Evolutionary conservation across 1,284 basidiomycete species (phyloP), one percentile per base, ranked within the genome.

Genomic region (Inonotus hispidus): DNA sequence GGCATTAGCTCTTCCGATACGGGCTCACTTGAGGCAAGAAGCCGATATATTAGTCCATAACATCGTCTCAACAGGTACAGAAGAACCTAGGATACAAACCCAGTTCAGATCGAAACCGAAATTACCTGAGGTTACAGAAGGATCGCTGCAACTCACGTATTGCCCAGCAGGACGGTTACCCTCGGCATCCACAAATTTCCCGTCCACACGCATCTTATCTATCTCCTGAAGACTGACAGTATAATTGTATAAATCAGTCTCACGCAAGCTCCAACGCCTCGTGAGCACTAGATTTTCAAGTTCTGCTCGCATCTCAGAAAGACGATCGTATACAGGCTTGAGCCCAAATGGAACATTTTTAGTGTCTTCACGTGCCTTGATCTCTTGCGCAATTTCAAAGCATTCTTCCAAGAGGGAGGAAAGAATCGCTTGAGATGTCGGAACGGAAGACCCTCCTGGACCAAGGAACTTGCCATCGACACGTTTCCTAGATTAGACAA

Each of bases 1-100:
- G 95, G 95, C 90, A 97, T 97, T 35, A 98, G 77, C 73, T 98
- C 95, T 72, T 98, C 95, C 0, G 94, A 97, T n/a, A 99, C 95
- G 0, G 97, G 97, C 75, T 98, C 96, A 60, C 92, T 95, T n/a
- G 95, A 95, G 25, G 95, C 95, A 66, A 99, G 84, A 55, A 99
- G 75, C 29, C 91, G 85, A 75, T 98, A 98, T 68, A 98, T 95
- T 58, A 98, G 82, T 65, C 96, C 96, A 73, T 98, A 97, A 77
- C 96, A 99, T 71, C 96, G 84, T 66, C 96, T 81, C 58, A 99
- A 79, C 37, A 98, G 82, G 73, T 97, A 99, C 47, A 98, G 80
- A 55, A 98, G 77, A 8, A 95, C 93, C 94, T 96, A 68, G 2
- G 13, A 35, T 23, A 21, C 25, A 25, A 25, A 11, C 19, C 11